Percentiles rank a stretch among this genome's conserved stretches.
Evolutionary conservation across 2,329 filamentous ascomycete genomes (phyloP).

Genomic region (Fusarium oligoseptatum): DNA sequence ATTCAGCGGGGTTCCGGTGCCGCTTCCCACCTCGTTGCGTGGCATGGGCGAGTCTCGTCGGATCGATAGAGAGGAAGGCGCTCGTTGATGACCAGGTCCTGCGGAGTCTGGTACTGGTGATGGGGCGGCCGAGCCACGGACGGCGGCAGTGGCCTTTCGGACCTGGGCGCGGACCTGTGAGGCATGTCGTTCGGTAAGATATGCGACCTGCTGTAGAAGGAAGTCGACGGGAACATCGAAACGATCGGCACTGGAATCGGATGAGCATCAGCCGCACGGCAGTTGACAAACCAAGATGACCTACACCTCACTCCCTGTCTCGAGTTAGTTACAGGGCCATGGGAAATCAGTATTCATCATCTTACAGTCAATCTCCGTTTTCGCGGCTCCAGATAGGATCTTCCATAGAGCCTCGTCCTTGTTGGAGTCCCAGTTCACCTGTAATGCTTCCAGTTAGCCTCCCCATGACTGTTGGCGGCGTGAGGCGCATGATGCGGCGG

Average conservation of each 20-base stretch:
- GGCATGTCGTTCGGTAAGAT: slow-evolving; percentile 91
- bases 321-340: slow-evolving; percentile 34
- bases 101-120: slow-evolving; percentile 68
- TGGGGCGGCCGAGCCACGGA: slow-evolving; percentile 67
- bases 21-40: slow-evolving; percentile 60
- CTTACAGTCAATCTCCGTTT: slow-evolving; percentile 89
- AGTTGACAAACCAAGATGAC: slow-evolving; percentile 48
- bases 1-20: slow-evolving; percentile 59
- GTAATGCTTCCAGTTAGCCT: slow-evolving; percentile 41
- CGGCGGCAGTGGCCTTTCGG: slow-evolving; percentile 75
- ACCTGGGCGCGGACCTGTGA: slow-evolving; percentile 93
- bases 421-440: slow-evolving; percentile 88
- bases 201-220: slow-evolving; percentile 91
- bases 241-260: slow-evolving; percentile 69
- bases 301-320: slow-evolving; percentile 81
- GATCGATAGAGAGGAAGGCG: slow-evolving; percentile 68
- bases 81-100: slow-evolving; percentile 55
- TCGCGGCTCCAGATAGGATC: slow-evolving; percentile 84
- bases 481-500: slow-evolving; percentile 33
- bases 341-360: slow-evolving; percentile 13
- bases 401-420: slow-evolving; percentile 95
- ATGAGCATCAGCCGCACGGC: slow-evolving; percentile 39
- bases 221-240: slow-evolving; percentile 92
- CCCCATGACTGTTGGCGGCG: slow-evolving; percentile 20
- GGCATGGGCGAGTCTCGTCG: slow-evolving; percentile 69